Percentiles rank a stretch among this genome's conserved stretches.
Conservation (phyloP, 2,329 filamentous ascomycete genomes). For the Paraconiothyrium brasiliense region DNA sequence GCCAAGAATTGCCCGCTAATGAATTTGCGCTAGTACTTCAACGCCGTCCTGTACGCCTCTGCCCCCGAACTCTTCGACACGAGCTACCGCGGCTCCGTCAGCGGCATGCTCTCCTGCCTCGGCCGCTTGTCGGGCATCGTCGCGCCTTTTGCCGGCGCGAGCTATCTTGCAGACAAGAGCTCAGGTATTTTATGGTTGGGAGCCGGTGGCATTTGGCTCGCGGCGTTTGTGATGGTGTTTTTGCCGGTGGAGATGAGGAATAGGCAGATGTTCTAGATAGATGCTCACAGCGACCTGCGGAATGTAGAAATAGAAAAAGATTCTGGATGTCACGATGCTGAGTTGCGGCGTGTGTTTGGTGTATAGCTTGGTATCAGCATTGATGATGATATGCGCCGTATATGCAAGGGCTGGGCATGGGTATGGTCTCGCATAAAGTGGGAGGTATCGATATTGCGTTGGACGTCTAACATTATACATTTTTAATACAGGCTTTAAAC, state of each 20-base stretch:
- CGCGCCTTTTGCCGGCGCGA: slow-evolving; percentile 39
- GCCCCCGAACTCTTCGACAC: slow-evolving; percentile 43
- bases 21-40: slow-evolving; percentile 33
- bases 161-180: slow-evolving; percentile 30
- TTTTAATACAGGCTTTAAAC: too few relatives aligned
- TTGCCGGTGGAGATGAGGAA: slow-evolving; percentile 43
- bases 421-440: too few relatives aligned
- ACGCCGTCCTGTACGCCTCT: slow-evolving; percentile 41
- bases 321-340: too few relatives aligned
- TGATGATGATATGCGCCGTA: too few relatives aligned
- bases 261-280: slow-evolving; percentile 39
- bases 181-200: slow-evolving; percentile 42
- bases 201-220: slow-evolving; percentile 42
- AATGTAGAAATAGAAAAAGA: neutral
- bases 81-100: slow-evolving; percentile 40
- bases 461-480: too few relatives aligned
- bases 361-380: too few relatives aligned
- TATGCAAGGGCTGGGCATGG: too few relatives aligned
- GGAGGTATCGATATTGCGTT: too few relatives aligned
- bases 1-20: neutral
- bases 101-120: slow-evolving; percentile 41
- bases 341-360: too few relatives aligned
- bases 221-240: slow-evolving; percentile 40
- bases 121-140: slow-evolving; percentile 41
- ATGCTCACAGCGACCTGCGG: neutral